phyloP scores from a whole-genome alignment of 805 yeast species.

The Suhomyces xylopsoci region DNA sequence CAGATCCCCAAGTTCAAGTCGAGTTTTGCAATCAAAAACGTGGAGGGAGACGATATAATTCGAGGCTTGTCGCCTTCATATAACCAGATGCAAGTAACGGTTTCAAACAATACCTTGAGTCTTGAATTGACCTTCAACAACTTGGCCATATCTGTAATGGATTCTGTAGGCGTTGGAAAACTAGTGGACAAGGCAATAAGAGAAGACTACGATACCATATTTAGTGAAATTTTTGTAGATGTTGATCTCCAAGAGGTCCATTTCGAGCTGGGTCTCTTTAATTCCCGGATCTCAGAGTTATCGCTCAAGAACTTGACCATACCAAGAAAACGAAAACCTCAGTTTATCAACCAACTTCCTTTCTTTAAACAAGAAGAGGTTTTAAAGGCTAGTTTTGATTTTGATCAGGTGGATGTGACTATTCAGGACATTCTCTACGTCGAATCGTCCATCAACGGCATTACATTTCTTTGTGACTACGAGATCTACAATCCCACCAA shows the following conservation, averaged over 20 bases:
- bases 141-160: constrained; percentile 9
- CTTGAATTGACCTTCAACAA: constrained; percentile 2
- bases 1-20: constrained; percentile 7
- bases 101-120: not conserved
- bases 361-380: too few species aligned
- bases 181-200: constrained; percentile 8
- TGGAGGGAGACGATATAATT: constrained; percentile 2
- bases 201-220: not conserved
- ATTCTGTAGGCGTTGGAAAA: constrained; percentile 13
- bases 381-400: not conserved
- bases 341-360: not conserved
- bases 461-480: constrained; percentile 27
- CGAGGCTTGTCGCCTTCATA: constrained; percentile 10
- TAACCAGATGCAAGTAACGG: constrained; percentile 1
- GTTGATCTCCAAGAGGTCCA: constrained; percentile 12
- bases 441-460: constrained; percentile 19
- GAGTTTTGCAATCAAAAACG: constrained; percentile 7
- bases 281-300: constrained; percentile 1
- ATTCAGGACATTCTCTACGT: constrained; percentile 16
- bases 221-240: constrained; percentile 2
- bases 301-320: constrained; percentile 4
- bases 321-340: not conserved
- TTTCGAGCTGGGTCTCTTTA: constrained; percentile 7
- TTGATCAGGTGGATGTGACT: constrained; percentile 11
- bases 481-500: constrained; percentile 33